Base-by-base conservation (phyloP, 2,329 filamentous ascomycete species). In the Teratosphaeria destructans region DNA sequence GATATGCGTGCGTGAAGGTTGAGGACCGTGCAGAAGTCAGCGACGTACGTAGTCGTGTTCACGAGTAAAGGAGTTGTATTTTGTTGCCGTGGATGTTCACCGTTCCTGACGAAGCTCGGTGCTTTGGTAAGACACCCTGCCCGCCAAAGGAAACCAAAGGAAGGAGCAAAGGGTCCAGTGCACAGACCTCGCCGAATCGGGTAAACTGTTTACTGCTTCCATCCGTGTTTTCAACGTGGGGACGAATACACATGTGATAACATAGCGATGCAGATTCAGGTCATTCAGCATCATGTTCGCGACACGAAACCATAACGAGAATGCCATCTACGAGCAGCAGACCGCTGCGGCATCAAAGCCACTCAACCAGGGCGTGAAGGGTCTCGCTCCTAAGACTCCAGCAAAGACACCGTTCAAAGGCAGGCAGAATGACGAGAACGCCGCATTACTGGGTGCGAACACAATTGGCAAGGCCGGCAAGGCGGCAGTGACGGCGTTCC, bases 341-440 rank as follows among this genome's bases (percentile, higher is more conserved):
- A 82, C 85, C 61, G 82, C 80, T 56, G 85, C 85, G 27, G 83
- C 85, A 14, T 80, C 84, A 16, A 96, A 95, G 74, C 85, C 84
- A 56, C 76, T 87, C 65, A 86, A 86, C 70, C 87, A 90, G 66
- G 79, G 81, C 69, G 72, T 76, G 60, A 84, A 80, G 76, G 80
- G 78, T 60, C 75, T 86, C 57, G 78, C 80, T 61, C 84, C 89
- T 59, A 95, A 93, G 76, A 96, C 91, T 32, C 91, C 91, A 0
- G 86, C 88, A 8, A 96, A 95, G 75, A 95, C 91, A 5, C 91
- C 92, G 0, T 84, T 92, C 71, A 88, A 69, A 76, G 89, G 55
- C 7, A 34, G 12, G 59, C 60, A 89, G 62, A 89, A 95, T 66
- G 90, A 96, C 68, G 93, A 96, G 74, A 96, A 96, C 75, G 84